Conservation (phyloP, 345 rosid species). For the Melastoma malabathricum region DNA sequence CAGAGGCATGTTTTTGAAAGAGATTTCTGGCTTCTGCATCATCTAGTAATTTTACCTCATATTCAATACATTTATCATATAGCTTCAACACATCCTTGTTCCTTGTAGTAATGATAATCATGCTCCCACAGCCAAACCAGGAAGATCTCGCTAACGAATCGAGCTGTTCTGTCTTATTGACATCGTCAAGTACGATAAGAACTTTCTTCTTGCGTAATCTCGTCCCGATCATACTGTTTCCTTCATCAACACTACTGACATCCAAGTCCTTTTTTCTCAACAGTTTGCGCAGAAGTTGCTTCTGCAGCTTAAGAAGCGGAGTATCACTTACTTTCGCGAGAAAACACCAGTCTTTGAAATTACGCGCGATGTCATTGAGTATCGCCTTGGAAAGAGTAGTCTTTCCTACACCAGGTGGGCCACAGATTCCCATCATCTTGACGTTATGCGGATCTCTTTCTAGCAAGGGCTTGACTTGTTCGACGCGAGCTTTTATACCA, state of each 20-base stretch:
- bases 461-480: not conserved
- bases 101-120: not conserved
- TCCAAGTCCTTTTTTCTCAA: not conserved
- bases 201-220: not conserved
- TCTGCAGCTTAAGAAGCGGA: not conserved
- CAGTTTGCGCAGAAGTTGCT: not conserved
- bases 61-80: not conserved
- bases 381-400: not conserved
- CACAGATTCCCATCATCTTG: not conserved
- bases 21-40: not conserved
- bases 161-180: not conserved
- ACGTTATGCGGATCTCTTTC: not conserved
- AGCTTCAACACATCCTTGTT: not conserved
- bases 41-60: not conserved
- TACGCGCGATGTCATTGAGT: not conserved
- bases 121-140: constrained; percentile 2
- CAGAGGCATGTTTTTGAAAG: not conserved
- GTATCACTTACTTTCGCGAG: not conserved
- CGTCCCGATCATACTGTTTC: not conserved
- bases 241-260: not conserved
- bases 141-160: not conserved
- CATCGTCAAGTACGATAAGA: not conserved
- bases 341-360: not conserved
- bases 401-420: not conserved
- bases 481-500: not conserved